A percentile compares a stretch with the other conserved stretches of the same genome.
phyloP scores from a whole-genome alignment of 768 basidiomycete genomes.

The Psilocybe tampanensis region DNA sequence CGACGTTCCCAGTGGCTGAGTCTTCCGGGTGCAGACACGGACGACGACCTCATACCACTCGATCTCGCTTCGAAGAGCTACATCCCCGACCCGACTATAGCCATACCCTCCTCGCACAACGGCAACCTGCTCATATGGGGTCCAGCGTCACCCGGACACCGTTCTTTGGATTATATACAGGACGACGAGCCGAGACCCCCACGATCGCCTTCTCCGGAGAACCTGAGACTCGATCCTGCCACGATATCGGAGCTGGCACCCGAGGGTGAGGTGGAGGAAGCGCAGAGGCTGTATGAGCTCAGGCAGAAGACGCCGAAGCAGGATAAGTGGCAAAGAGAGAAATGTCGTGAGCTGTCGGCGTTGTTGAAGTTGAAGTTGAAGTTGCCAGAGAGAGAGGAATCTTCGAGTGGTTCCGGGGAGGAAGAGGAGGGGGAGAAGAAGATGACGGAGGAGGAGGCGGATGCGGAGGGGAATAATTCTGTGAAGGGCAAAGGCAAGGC shows the following conservation, averaged over 20 bases:
- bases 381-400: constrained; percentile 28
- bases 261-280: constrained; percentile 42
- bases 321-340: constrained; percentile 51
- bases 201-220: constrained; percentile 45
- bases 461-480: neutral
- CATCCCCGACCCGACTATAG: constrained; percentile 19
- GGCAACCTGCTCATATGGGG: constrained; percentile 43
- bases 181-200: constrained; percentile 19
- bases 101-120: constrained; percentile 12
- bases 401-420: neutral
- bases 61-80: constrained; percentile 27
- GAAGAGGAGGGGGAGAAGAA: neutral
- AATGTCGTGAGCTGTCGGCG: constrained; percentile 55
- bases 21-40: constrained; percentile 36
- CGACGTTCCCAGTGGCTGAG: constrained; percentile 27
- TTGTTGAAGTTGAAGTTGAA: constrained; percentile 62
- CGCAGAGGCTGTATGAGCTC: constrained; percentile 41
- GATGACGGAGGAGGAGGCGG: neutral
- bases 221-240: constrained; percentile 35
- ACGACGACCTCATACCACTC: constrained; percentile 31
- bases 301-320: constrained; percentile 36
- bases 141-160: constrained; percentile 27
- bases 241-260: constrained; percentile 29
- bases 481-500: too few species aligned
- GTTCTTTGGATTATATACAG: constrained; percentile 22